phyloP scores from a whole-genome alignment of 345 rosid genomes.

The Ceriops decandra region DNA sequence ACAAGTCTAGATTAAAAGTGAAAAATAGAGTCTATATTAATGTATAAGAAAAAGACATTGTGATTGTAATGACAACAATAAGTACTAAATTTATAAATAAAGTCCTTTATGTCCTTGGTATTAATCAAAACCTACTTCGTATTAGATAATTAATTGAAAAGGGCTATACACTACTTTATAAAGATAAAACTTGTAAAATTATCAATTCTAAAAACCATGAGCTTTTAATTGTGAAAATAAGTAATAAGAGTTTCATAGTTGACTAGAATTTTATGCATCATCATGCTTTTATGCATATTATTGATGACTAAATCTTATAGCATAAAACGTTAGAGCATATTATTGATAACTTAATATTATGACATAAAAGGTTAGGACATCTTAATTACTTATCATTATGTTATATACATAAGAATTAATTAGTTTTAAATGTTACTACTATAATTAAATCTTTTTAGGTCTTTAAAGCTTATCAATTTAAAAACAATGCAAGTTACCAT shows the following conservation, averaged over 20 bases:
- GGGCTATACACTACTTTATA: background rate
- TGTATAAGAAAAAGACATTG: background rate
- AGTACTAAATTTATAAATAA: background rate
- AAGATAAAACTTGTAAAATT: background rate
- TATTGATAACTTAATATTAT: background rate
- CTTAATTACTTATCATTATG: background rate
- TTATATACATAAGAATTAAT: background rate
- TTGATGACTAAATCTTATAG: background rate
- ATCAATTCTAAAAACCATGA: background rate
- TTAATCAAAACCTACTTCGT: background rate
- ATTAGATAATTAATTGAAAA: background rate
- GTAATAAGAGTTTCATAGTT: background rate
- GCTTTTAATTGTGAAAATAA: background rate
- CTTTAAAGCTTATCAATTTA: background rate
- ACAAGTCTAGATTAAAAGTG: too few relatives aligned
- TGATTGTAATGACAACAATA: background rate
- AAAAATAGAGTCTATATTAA: too few relatives aligned
- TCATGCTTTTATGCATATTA: background rate
- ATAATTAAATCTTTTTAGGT: background rate
- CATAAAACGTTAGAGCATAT: background rate
- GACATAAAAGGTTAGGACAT: constrained; percentile 5
- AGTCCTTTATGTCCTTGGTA: background rate
- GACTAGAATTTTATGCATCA: background rate
- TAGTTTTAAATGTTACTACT: background rate
- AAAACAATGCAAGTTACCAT: background rate